Base-by-base conservation (phyloP, 208 protist genomes). In the Trypanosoma brucei region DNA sequence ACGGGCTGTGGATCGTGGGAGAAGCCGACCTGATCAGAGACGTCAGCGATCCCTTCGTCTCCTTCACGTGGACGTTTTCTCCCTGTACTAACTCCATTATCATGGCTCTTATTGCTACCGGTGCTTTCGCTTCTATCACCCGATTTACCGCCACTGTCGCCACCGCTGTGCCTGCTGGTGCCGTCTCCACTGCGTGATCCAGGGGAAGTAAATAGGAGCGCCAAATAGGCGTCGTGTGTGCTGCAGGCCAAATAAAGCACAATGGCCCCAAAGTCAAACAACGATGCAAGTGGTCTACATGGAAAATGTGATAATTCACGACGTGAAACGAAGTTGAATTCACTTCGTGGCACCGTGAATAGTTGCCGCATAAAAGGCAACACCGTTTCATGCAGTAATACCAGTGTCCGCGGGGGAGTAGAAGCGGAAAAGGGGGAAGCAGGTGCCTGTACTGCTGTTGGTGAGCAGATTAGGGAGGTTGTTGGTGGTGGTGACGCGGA, bases 231-330 rank as follows among this genome's bases (percentile, higher is more conserved):
- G 3, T 34, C 42, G 59, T 81, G 55, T 0, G 86, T 92, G 4
- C 55, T 46, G 3, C 70, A 76, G n/a, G 76, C 69, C 3, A 86
- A 34, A 63, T 88, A 89, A 4, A 87, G 6, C 34, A 88, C 81
- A 2, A 88, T 63, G 0, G 81, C 78, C 30, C 79, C 83, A 71
- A 88, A 87, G 30, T 90, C 72, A 57, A 93, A 88, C 3, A 77
- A 53, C 48, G 65, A 45, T 1, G 55, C 6, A 38, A 87, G 63
- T 42, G 81, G 65, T 2, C 53, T 42, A 55, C 81, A 88, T 9
- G 81, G 79, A 59, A 74, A 78, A 57, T 81, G 73, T 61, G 81
- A 80, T 4, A 93, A 62, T 65, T 91, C 83, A 7, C 83, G 87
- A 0, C 79, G 81, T 14, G 79, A 83, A 30, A 82, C 70, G 50